Conservation (phyloP, 1,284 basidiomycete species). For the Ceratobasidium papillatum region DNA sequence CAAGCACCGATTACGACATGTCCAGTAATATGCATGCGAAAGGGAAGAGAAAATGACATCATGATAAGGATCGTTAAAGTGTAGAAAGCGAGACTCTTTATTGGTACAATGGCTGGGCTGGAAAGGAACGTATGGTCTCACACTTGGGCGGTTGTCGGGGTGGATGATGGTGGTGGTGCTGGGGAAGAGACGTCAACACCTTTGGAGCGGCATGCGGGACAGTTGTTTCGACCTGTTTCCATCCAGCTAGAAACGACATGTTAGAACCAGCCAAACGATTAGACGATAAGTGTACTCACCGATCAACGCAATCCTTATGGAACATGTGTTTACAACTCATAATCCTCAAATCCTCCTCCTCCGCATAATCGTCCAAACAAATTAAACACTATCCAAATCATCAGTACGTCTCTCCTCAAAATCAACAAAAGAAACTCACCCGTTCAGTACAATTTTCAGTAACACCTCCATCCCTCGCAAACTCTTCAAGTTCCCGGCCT, state of each 20-base stretch:
- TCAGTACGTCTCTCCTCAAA: neutral
- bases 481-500: constrained; percentile 60
- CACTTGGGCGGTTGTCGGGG: neutral
- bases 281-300: constrained; percentile 39
- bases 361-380: constrained; percentile 82
- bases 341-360: constrained; percentile 77
- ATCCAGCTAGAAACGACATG: constrained; percentile 65
- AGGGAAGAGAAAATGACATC: neutral
- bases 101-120: neutral
- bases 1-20: neutral
- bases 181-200: constrained; percentile 40
- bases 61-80: constrained; percentile 3
- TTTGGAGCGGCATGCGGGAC: constrained; percentile 81
- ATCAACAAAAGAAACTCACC: constrained; percentile 57
- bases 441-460: constrained; percentile 79
- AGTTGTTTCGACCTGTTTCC: constrained; percentile 84
- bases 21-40: constrained; percentile 1
- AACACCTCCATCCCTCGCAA: constrained; percentile 68
- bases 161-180: constrained; percentile 3
- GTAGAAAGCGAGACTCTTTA: neutral
- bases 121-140: neutral
- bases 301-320: constrained; percentile 85
- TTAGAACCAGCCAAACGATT: neutral
- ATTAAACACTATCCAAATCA: constrained; percentile 71
- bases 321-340: constrained; percentile 85